Percentiles rank a stretch among this genome's conserved stretches.
phyloP scores from a whole-genome alignment of 306 rosid species.

The Malus orientalis region DNA sequence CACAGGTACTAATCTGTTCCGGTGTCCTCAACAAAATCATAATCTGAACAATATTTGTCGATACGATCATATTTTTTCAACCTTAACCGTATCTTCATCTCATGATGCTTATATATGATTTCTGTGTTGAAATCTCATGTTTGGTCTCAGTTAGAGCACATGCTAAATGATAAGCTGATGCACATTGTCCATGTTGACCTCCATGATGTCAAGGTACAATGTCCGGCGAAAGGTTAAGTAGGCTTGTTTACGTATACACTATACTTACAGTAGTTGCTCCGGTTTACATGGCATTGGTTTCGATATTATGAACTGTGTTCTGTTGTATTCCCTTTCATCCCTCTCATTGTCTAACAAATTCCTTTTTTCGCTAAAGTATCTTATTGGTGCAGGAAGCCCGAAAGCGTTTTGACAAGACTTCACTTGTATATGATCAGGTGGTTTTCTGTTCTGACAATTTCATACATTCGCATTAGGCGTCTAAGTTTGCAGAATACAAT shows the following conservation, averaged over 20 bases:
- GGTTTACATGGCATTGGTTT: not conserved
- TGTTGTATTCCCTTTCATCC: not conserved
- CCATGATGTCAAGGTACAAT: constrained; percentile 60
- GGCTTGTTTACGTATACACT: not conserved
- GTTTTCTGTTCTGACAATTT: constrained; percentile 17
- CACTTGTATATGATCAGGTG: constrained; percentile 68
- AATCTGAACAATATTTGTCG: not conserved
- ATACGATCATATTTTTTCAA: not conserved
- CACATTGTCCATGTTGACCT: constrained; percentile 57
- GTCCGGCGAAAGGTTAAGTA: not conserved
- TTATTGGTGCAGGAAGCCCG: constrained; percentile 65
- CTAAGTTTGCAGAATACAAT: constrained; percentile 6
- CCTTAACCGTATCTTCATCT: not conserved
- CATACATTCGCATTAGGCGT: not conserved
- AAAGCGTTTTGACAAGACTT: constrained; percentile 80
- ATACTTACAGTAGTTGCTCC: not conserved
- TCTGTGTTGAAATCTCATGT: constrained; percentile 18
- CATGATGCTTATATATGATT: not conserved
- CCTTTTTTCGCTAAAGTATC: constrained; percentile 13
- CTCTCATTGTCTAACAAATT: not conserved
- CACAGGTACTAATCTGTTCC: constrained; percentile 50
- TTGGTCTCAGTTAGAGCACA: constrained; percentile 56
- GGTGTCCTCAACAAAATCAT: not conserved
- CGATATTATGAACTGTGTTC: not conserved
- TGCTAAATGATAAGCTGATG: constrained; percentile 47